Base-by-base conservation (phyloP, 2,329 filamentous ascomycete species). In the Colletotrichum paranaense region DNA sequence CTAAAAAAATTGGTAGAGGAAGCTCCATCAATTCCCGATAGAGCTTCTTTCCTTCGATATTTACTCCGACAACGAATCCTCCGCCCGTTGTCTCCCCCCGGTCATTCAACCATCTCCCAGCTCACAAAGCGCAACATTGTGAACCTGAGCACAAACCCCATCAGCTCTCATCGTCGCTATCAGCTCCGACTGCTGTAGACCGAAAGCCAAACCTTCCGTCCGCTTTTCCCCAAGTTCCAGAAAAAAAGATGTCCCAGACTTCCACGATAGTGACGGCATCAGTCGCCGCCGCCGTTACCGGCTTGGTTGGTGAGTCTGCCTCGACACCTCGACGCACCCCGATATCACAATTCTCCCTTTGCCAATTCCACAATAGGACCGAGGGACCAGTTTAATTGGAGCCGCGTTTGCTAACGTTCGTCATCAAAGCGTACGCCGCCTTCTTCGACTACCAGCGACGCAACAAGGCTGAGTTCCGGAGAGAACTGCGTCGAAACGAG, bases 401-500 rank as follows among this genome's bases (percentile, higher is more conserved):
- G 68, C 49, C 68, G 30, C 35, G 32, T 56, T 53, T 46, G 62
- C 74, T 80, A 75, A 78, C 30, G 49, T 12, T 22, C 49, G 28
- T n/a, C 30, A 11, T 4, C 30, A 52, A 78, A 92, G 90, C 89
- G 77, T 93, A 93, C 79, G 91, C 88, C 76, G 81, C 90, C 77
- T 93, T 92, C 84, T 93, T 93, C 82, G 92, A 93, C 83, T 89
- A 91, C 80, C 88, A 89, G 80, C 88, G 92, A 77, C 90, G 92
- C 76, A 88, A 86, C 80, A 86, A 91, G 78, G 84, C 90, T 79
- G 88, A 91, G 77, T 93, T 93, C 85, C 88, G 92, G 78, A 90
- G 90, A 80, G 85, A 88, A 79, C 84, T 93, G 79, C 93, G 94
- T 83, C 91, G 92, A 80, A 93, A 94, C 84, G 92, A 93, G 82